phyloP scores from a whole-genome alignment of 164 flowering plant genomes.

The Aristolochia contorta region DNA sequence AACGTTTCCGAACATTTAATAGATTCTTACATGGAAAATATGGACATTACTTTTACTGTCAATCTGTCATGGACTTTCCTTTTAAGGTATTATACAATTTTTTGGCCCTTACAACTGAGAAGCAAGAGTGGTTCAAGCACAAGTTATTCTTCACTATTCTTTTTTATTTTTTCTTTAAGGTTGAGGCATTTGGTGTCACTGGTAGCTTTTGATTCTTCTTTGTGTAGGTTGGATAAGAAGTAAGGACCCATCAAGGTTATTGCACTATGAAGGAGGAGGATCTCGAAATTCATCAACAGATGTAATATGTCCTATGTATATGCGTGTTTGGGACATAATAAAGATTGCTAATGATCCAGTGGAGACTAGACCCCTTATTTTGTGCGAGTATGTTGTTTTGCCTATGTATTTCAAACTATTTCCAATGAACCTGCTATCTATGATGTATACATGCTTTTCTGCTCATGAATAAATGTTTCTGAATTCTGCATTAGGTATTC shows the following conservation, averaged over 20 bases:
- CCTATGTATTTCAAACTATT: neutral
- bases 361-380: constrained; percentile 82
- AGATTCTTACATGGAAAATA: too few relatives aligned
- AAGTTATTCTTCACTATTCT: too few relatives aligned
- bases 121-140: too few relatives aligned
- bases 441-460: neutral
- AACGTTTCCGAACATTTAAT: too few relatives aligned
- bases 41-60: too few relatives aligned
- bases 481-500: constrained; percentile 51
- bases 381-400: constrained; percentile 79
- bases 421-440: neutral
- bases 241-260: constrained; percentile 68
- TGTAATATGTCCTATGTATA: constrained; percentile 95
- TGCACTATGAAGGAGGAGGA: constrained; percentile 98
- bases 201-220: neutral
- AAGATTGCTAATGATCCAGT: constrained; percentile 80
- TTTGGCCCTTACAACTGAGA: too few relatives aligned
- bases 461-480: neutral
- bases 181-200: too few relatives aligned
- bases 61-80: too few relatives aligned
- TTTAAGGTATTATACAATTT: too few relatives aligned
- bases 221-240: constrained; percentile 79
- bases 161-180: too few relatives aligned
- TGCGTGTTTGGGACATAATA: constrained; percentile 91
- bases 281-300: constrained; percentile 90